A percentile compares a stretch with the other conserved stretches of the same genome.
Conservation (phyloP, 2,329 filamentous ascomycete species). For the Aureobasidium sp. region DNA sequence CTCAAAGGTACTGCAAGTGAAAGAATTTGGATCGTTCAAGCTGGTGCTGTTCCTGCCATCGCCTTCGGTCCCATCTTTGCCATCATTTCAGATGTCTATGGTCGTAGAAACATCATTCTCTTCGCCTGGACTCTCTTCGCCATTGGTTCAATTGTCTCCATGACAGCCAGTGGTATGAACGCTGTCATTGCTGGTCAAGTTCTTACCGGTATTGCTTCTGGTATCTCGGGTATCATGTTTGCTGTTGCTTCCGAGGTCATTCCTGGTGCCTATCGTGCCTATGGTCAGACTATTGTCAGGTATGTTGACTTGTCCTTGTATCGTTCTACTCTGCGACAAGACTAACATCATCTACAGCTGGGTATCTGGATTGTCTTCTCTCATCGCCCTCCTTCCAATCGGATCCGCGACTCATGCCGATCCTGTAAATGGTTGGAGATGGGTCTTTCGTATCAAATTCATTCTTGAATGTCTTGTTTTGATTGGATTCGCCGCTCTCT, state of each 20-base stretch:
- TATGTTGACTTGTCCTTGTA: background rate
- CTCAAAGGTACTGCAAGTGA: slow-evolving; percentile 1
- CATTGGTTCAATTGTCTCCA: slow-evolving; percentile 2
- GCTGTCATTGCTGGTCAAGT: slow-evolving; percentile 8
- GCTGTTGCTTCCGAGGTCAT: slow-evolving; percentile 5
- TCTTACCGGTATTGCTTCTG: slow-evolving; percentile 6
- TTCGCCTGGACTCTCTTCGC: background rate
- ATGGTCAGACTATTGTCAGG: slow-evolving; percentile 6
- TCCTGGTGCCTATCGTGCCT: slow-evolving; percentile 7
- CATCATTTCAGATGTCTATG: slow-evolving; percentile 7
- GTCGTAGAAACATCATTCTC: background rate
- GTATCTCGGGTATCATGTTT: slow-evolving; percentile 13
- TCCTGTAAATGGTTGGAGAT: slow-evolving; percentile 11
- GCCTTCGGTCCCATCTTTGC: slow-evolving; percentile 9
- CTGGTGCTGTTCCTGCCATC: slow-evolving; percentile 7
- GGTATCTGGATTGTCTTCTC: background rate
- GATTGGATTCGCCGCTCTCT: slow-evolving; percentile 9
- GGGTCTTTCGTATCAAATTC: slow-evolving; percentile 10
- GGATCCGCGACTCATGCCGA: background rate
- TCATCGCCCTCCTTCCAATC: background rate
- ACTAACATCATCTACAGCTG: background rate
- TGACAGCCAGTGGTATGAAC: slow-evolving; percentile 7
- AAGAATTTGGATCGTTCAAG: slow-evolving; percentile 10
- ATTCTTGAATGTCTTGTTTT: slow-evolving; percentile 3
- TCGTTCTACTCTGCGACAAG: background rate